phyloP scores from a whole-genome alignment of 2,329 filamentous ascomycete genomes.

The Grosmannia penicillata region DNA sequence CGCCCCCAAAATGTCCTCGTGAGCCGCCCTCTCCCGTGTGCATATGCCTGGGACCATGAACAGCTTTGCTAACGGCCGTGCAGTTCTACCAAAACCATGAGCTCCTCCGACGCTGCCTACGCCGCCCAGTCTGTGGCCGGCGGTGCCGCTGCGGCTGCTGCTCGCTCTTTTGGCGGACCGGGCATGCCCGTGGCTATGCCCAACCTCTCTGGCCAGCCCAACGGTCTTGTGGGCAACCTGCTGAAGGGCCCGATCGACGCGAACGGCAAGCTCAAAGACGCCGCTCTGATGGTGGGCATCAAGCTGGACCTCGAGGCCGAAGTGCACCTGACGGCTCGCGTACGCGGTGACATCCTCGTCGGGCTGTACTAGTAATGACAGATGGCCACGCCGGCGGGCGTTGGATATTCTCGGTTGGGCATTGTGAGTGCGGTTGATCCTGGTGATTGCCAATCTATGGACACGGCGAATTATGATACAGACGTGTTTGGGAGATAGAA shows the following conservation, averaged over 20 bases:
- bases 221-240: constrained; percentile 26
- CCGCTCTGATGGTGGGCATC: constrained; percentile 44
- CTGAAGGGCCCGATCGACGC: constrained; percentile 42
- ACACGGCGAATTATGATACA: neutral
- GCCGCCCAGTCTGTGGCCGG: constrained; percentile 6
- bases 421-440: constrained; percentile 1
- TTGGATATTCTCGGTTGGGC: neutral
- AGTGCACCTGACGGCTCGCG: constrained; percentile 43
- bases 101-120: constrained; percentile 6
- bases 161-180: constrained; percentile 5
- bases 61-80: neutral
- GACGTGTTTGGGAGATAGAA: neutral
- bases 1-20: constrained; percentile 10
- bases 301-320: constrained; percentile 50
- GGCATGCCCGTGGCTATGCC: constrained; percentile 17
- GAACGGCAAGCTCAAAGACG: constrained; percentile 40
- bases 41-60: no score
- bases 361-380: constrained; percentile 31
- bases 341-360: constrained; percentile 46
- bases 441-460: constrained; percentile 3
- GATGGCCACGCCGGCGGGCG: no score
- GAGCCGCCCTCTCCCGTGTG: neutral
- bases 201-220: constrained; percentile 20
- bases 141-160: constrained; percentile 3
- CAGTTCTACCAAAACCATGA: constrained; percentile 10